Base-by-base conservation (phyloP, 2,329 filamentous ascomycete genomes). In the Claviceps arundinis region DNA sequence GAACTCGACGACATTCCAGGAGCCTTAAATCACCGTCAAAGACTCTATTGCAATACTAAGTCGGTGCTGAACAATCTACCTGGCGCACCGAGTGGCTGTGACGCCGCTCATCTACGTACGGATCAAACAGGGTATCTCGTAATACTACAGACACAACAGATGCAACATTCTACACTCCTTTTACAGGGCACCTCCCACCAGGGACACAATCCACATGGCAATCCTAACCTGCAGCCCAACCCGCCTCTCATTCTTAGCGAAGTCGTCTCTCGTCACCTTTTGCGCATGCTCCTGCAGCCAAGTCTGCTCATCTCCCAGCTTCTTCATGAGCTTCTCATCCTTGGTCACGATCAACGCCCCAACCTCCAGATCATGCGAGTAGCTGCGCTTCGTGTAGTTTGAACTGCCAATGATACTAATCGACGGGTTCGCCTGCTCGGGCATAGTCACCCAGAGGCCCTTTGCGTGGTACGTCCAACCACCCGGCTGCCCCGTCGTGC, bases 381-480 rank as follows among this genome's bases (percentile, higher is more conserved):
- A 97, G 63, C 88, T 94, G 34, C 93, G 77, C 66, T 93, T 90
- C 0, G 93, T 98, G 68, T 97, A 98, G 64, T 98, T 98, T 9
- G 86, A 93, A 64, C 87, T 94, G 1, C 93, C 93, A 1, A 98
- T 79, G 17, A 97, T 75, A 37, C 84, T 94, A 52, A 97, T 74
- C 47, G 84, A 83, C 0, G 89, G 89, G 41, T 82, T 71, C 38
- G 73, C 66, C 47, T 84, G 78, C 2, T 75, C 72, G 0, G 85
- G 80, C 51, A 91, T 73, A 0, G 87, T 88, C 26, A 96, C 76
- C 91, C 91, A 97, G 2, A 97, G 74, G 0, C 93, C 93, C 68
- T 98, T 98, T 47, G 93, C 93, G 62, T 98, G 93, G 67, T 98
- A 98, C 0, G 91, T 96, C 93, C 94, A 98, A 1, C 89, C 91